Base-by-base conservation (phyloP, 1,284 basidiomycete species). In the Dichomitus squalens region DNA sequence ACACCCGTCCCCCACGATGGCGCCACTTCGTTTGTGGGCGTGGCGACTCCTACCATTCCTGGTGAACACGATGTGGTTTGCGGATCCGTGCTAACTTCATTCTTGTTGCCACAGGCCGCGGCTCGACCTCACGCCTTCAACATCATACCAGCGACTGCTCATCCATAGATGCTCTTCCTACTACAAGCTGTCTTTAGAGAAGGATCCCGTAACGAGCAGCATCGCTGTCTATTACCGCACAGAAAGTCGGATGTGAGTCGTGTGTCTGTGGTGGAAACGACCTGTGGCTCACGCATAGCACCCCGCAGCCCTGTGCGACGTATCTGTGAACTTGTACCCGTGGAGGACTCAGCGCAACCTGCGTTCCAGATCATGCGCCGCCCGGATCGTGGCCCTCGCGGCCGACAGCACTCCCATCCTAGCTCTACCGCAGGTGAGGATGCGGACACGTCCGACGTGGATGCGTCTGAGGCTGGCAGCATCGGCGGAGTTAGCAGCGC, bases 311-410 rank as follows among this genome's bases (percentile, higher is more conserved):
- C 90, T 63, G 53, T 73, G 31, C 81, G 86, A 35, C 79, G 87
- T 57, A 79, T 93, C 49, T 81, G 80, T 59, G 90, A 92, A 53
- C 81, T 93, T n/a, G 88, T 92, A 16, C 90, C 91, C n/a, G 76
- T 81, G 8, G 90, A 92, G 68, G 77, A 82, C 23, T 74, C 83
- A 5, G 69, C 83, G 0, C 86, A 86, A 40, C 90, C 88, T 20
- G 80, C 90, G 9, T 89, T 93, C 70, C 88, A 92, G 79, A 93
- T 93, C 65, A 93, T 93, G 90, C 84, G 85, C 36, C 81, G 91
- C 65, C 75, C 77, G 27, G 83, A 86, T 58, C 82, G 83, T 47
- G 71, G 84, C 16, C 54, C 50, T 4, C 66, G 71, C 14, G 66
- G 61, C 31, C 63, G 71, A 16, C 66, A 71, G 7, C 77, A 79